Evolutionary conservation across 768 basidiomycete species (phyloP), one percentile per base, ranked within the genome.

Genomic region (Holtermanniella nyarrowii): DNA sequence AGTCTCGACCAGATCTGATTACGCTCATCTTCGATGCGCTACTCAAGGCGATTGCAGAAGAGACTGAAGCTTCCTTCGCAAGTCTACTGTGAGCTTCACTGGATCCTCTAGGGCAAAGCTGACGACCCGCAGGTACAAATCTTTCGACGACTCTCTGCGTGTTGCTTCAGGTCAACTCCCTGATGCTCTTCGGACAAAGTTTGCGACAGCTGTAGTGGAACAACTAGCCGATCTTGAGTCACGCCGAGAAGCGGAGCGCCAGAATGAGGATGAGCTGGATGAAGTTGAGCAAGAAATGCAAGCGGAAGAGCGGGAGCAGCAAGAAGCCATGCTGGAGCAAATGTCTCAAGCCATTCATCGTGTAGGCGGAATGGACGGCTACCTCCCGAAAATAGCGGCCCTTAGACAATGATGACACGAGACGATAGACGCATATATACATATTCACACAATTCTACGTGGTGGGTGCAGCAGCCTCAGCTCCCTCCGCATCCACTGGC

Each of bases 111-210:
- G 50, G 11, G 18, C 10, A 14, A 37, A 5, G n/a, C 23, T 25
- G 18, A 49, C 20, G 5, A 11, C 20, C 31, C 24, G 20, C 25
- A 61, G 59, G 20, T 62, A 59, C 56, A 62, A 62, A 55, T 59
- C 61, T 11, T 57, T 59, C 39, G 52, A 52, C 41, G 61, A 62
- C 48, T 57, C 58, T 2, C n/a, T 59, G 21, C 55, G 53, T 41
- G 61, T 62, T 18, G 54, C 59, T 22, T 31, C 49, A 16, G 39
- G 46, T 5, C 54, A 57, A 10, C 41, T 62, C 1, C 58, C 61
- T 0, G 10, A 18, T 1, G 26, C 31, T 43, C 53, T 62, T 14
- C 31, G 44, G 11, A 14, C 20, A 3, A 48, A 48, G 21, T 41
- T 62, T 1, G 27, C 56, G 4, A 45, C 27, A 4, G 21, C 46